Percentiles rank a stretch among this genome's conserved stretches.
These are phyloP conservation scores for Plasmodium ovale DNA, from an alignment of 169 alveolate genomes.

Conservation along the genomic window DNA sequence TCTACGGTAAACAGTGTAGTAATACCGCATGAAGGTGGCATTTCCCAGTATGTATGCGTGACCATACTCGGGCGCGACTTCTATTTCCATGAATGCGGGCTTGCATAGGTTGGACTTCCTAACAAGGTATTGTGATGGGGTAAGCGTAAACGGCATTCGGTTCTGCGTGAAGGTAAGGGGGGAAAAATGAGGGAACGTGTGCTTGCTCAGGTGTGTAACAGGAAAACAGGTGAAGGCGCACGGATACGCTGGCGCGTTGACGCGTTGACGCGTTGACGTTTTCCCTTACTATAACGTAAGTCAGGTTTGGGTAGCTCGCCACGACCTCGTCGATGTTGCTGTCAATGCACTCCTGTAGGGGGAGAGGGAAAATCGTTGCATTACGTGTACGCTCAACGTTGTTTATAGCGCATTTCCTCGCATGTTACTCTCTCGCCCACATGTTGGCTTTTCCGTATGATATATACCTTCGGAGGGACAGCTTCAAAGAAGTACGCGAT, in stretches of 20 bases:
- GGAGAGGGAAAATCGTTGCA: too few relatives aligned
- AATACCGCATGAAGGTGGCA: slow-evolving; percentile 88
- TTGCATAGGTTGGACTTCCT: slow-evolving; percentile 81
- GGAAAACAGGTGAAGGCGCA: too few relatives aligned
- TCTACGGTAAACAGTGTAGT: slow-evolving; percentile 89
- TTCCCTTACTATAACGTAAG: slow-evolving; percentile 44
- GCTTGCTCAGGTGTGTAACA: too few relatives aligned
- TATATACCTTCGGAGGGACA: slow-evolving; percentile 78
- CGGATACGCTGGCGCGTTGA: too few relatives aligned
- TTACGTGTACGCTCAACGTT: not conserved
- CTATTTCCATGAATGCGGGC: slow-evolving; percentile 92
- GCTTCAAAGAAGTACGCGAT: slow-evolving; percentile 77
- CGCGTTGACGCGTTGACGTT: too few relatives aligned
- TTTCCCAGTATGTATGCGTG: slow-evolving; percentile 91
- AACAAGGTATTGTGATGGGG: slow-evolving; percentile 81
- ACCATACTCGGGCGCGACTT: slow-evolving; percentile 90
- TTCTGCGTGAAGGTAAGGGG: slow-evolving; percentile 59
- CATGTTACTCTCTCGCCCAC: not conserved
- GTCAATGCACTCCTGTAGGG: slow-evolving; percentile 59
- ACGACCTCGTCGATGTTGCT: slow-evolving; percentile 59
- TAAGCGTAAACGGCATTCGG: slow-evolving; percentile 78
- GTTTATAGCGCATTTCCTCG: not conserved
- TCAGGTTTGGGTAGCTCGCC: slow-evolving; percentile 43
- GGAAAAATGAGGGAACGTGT: too few relatives aligned
- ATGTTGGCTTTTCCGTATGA: not conserved